These are phyloP conservation scores for Liquidambar formosana DNA, from an alignment of 164 flowering plant species.

Conservation along the genomic window DNA sequence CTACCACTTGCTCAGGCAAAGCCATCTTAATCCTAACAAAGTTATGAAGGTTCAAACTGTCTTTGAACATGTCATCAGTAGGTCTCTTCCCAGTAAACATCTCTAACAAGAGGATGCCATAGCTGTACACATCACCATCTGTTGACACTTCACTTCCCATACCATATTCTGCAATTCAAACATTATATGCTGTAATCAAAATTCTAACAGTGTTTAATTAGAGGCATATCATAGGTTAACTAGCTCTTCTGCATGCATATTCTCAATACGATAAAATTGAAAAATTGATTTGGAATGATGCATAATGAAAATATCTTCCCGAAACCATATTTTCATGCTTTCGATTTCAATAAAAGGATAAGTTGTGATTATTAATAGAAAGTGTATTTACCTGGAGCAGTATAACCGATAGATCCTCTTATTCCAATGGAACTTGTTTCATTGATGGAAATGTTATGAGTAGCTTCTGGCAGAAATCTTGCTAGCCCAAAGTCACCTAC, in stretches of 20 bases:
- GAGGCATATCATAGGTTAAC: too few species aligned
- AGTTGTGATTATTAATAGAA: too few species aligned
- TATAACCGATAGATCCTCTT: constrained; percentile 22
- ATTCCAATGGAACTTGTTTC: constrained; percentile 18
- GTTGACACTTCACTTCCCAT: constrained; percentile 21
- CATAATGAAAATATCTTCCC: too few species aligned
- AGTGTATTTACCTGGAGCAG: too few species aligned
- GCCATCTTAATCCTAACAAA: not conserved
- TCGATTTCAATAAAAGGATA: too few species aligned
- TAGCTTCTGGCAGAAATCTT: constrained; percentile 10
- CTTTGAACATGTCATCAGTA: constrained; percentile 23
- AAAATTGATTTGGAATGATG: too few species aligned
- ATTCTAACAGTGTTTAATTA: not conserved
- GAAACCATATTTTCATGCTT: too few species aligned
- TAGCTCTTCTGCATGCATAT: too few species aligned
- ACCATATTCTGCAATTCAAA: constrained; percentile 29
- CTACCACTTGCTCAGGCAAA: not conserved
- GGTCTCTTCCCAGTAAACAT: constrained; percentile 34
- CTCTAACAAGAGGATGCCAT: constrained; percentile 27
- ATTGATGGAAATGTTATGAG: not conserved
- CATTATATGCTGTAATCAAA: not conserved
- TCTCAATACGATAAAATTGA: too few species aligned
- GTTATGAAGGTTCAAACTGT: constrained; percentile 11
- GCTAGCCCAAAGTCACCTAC: constrained; percentile 42
- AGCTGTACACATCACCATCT: constrained; percentile 34